Percentiles rank a stretch among this genome's conserved stretches.
Evolutionary conservation across 23 red algal species (phyloP).

Genomic region (Gracilaria domingensis): DNA sequence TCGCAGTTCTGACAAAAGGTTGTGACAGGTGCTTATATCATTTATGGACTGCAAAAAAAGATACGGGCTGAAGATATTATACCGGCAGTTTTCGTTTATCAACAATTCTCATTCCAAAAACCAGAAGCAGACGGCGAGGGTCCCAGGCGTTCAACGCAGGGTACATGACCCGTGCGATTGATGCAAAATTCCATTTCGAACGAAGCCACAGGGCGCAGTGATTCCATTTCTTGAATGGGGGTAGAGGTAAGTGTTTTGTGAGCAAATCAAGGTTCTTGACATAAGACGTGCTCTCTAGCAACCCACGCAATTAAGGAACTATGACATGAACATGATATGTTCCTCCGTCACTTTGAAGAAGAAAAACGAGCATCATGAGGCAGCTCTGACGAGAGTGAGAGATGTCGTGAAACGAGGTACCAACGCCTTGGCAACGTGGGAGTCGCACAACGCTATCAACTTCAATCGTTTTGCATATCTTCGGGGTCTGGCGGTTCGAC

Average conservation of each 20-base stretch:
- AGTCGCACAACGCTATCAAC: neutral
- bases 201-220: neutral
- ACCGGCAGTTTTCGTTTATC: neutral
- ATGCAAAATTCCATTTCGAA: neutral
- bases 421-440: neutral
- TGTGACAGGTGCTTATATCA: neutral
- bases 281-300: neutral
- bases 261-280: neutral
- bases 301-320: neutral
- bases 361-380: neutral
- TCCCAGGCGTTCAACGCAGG: neutral
- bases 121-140: neutral
- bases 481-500: constrained; percentile 64
- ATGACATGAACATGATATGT: neutral
- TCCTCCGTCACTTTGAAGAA: neutral
- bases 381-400: neutral
- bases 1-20: neutral
- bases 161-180: neutral
- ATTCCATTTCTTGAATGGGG: neutral
- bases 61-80: neutral
- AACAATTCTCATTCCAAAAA: neutral
- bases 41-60: neutral
- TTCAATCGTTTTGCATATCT: constrained; percentile 47
- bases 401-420: neutral
- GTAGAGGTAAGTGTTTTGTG: neutral